A percentile compares a stretch with the other conserved stretches of the same genome.
Evolutionary conservation across 75 land plant genomes (phyloP).

Genomic region (Chamaecyparis obtusa): DNA sequence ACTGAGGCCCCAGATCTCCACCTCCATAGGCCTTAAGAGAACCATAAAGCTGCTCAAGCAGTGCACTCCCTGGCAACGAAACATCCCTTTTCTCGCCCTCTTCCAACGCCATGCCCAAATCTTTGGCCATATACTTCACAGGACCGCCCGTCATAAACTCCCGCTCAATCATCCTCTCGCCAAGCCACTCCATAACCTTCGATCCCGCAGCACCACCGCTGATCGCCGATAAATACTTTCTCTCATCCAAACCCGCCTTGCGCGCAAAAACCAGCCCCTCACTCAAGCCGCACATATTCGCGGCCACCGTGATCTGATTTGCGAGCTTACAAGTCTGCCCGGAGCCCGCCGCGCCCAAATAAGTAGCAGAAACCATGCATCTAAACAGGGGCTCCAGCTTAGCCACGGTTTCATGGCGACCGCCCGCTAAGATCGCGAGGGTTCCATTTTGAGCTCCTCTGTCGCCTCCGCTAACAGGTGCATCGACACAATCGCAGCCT

Average conservation of each 20-base stretch:
- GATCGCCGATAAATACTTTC: conserved; percentile 53
- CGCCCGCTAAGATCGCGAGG: conserved; percentile 80
- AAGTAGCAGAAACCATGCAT: conserved; percentile 56
- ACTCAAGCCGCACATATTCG: conserved; percentile 63
- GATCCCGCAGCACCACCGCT: conserved; percentile 81
- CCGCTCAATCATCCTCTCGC: conserved; percentile 58
- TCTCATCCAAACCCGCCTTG: conserved; percentile 68
- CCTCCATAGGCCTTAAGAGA: conserved; percentile 61
- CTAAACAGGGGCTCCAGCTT: conserved; percentile 60
- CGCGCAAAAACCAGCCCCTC: conserved; percentile 82
- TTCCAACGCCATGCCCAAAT: conserved; percentile 75
- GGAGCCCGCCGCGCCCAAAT: conserved; percentile 65
- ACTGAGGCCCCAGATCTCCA: conserved; percentile 29
- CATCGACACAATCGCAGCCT: conserved; percentile 67
- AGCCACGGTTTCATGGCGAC: conserved; percentile 41
- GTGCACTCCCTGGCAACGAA: conserved; percentile 46
- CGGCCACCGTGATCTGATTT: conserved; percentile 69
- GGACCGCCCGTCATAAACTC: conserved; percentile 69
- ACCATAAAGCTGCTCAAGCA: conserved; percentile 43
- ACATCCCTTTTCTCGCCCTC: conserved; percentile 18
- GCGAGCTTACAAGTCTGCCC: conserved; percentile 86
- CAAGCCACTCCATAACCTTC: conserved; percentile 63
- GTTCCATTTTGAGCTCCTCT: conserved; percentile 67
- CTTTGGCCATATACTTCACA: conserved; percentile 84
- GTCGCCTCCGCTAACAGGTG: conserved; percentile 95